phyloP scores from a whole-genome alignment of 108 stramenopile genomes.

The Aurantiochytrium sp. region DNA sequence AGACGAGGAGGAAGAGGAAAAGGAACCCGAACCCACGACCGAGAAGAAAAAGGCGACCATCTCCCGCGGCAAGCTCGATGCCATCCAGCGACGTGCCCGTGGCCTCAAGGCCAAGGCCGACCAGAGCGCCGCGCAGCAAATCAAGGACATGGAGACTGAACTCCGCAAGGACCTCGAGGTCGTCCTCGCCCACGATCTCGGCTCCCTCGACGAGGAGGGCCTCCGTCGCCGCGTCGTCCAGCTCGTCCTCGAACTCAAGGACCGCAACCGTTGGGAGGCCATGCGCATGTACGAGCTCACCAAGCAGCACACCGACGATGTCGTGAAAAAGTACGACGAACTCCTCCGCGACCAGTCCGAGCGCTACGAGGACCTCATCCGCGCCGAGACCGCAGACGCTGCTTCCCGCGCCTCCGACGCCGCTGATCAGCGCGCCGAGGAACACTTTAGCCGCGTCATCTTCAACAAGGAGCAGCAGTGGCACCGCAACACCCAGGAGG shows the following conservation, averaged over 20 bases:
- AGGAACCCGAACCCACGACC: background rate
- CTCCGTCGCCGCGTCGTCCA: background rate
- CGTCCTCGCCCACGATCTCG: background rate
- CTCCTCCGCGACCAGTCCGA: background rate
- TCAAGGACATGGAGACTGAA: conserved; percentile 1
- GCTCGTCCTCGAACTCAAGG: conserved; percentile 15
- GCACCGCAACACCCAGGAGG: conserved; percentile 9
- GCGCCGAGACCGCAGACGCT: background rate
- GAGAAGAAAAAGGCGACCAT: background rate
- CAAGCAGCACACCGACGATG: conserved; percentile 9
- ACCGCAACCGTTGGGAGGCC: conserved; percentile 18
- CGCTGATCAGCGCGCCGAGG: background rate
- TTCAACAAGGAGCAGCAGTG: conserved; percentile 5
- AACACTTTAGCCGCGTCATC: background rate
- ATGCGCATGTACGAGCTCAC: conserved; percentile 19
- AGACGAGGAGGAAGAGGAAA: background rate
- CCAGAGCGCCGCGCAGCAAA: background rate
- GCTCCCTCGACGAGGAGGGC: conserved; percentile 9
- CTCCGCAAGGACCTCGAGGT: conserved; percentile 15
- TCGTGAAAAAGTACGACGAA: conserved; percentile 6
- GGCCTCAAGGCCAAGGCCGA: background rate
- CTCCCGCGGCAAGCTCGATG: background rate
- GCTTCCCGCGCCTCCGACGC: background rate
- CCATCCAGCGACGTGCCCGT: background rate
- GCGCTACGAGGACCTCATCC: conserved; percentile 9